Conservation (phyloP, 176 grass and related monocot species). For the Zoysia japonica region DNA sequence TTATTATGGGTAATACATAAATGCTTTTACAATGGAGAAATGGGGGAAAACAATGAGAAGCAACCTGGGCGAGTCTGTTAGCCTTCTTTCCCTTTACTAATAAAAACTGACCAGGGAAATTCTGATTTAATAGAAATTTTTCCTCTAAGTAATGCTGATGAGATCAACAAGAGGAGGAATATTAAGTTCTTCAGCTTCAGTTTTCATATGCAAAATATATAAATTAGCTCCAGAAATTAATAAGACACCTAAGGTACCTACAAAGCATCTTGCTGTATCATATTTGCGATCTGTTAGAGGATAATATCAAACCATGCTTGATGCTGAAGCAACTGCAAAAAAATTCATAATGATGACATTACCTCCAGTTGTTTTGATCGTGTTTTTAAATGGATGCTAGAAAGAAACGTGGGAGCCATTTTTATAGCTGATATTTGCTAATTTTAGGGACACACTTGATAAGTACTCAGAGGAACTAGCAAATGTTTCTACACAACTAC, state of each 20-base stretch:
- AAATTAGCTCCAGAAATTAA: background rate
- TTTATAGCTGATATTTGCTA: slow-evolving; percentile 13
- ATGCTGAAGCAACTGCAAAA: background rate
- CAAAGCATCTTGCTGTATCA: background rate
- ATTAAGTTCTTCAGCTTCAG: background rate
- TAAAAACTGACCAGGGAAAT: too few relatives aligned
- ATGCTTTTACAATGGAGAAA: background rate
- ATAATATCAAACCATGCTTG: background rate
- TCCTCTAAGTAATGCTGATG: background rate
- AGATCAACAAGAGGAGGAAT: background rate
- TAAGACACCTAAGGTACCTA: background rate
- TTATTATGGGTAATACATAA: background rate
- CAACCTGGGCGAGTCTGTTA: background rate
- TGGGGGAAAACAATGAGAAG: background rate
- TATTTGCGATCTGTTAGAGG: background rate
- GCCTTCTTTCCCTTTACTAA: too few relatives aligned
- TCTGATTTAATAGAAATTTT: too few relatives aligned
- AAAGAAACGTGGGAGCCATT: background rate
- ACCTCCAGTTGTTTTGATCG: background rate
- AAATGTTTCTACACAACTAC: slow-evolving; percentile 35
- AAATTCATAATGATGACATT: background rate
- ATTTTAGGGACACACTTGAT: slow-evolving; percentile 26
- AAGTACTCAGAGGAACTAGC: slow-evolving; percentile 35
- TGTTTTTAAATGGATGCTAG: background rate
- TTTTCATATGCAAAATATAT: background rate